Conservation (phyloP, 2,329 filamentous ascomycete species). For the Bipolaris sorokiniana region DNA sequence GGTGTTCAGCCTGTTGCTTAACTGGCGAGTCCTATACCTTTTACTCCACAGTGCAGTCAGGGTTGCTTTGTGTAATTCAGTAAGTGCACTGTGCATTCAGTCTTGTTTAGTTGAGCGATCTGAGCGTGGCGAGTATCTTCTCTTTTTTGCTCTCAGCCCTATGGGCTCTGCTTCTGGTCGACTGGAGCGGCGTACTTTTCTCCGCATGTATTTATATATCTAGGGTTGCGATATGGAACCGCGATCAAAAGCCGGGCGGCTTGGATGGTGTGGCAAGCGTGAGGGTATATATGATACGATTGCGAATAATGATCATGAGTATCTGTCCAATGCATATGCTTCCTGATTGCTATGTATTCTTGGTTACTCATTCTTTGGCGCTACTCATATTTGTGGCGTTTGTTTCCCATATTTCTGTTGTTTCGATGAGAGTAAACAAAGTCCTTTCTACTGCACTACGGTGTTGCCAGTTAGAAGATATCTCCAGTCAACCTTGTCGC, state of each 20-base stretch:
- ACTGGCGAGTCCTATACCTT: conserved; percentile 3
- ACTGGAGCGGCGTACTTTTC: conserved; percentile 8
- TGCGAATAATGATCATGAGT: conserved; percentile 11
- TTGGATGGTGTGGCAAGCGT: background rate
- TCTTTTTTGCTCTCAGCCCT: conserved; percentile 19
- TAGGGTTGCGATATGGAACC: background rate
- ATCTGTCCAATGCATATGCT: background rate
- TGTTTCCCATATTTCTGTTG: too few relatives aligned
- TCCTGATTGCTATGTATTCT: background rate
- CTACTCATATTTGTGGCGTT: background rate
- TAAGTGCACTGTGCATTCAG: conserved; percentile 6
- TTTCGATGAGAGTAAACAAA: too few relatives aligned
- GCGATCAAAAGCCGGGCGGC: conserved; percentile 3
- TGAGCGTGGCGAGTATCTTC: conserved; percentile 4
- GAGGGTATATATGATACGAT: conserved; percentile 12
- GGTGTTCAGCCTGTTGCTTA: conserved; percentile 33
- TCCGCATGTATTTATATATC: conserved; percentile 20
- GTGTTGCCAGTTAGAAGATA: too few relatives aligned
- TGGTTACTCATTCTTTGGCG: background rate
- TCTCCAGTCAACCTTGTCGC: background rate
- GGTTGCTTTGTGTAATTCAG: background rate
- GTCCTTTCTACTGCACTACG: too few relatives aligned
- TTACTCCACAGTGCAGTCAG: background rate
- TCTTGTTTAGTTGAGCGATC: conserved; percentile 10
- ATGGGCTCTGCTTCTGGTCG: conserved; percentile 19